A percentile compares a stretch with the other conserved stretches of the same genome.
These are phyloP conservation scores for Cryptosporidium ryanae DNA, from an alignment of 169 alveolate species.

Conservation along the genomic window DNA sequence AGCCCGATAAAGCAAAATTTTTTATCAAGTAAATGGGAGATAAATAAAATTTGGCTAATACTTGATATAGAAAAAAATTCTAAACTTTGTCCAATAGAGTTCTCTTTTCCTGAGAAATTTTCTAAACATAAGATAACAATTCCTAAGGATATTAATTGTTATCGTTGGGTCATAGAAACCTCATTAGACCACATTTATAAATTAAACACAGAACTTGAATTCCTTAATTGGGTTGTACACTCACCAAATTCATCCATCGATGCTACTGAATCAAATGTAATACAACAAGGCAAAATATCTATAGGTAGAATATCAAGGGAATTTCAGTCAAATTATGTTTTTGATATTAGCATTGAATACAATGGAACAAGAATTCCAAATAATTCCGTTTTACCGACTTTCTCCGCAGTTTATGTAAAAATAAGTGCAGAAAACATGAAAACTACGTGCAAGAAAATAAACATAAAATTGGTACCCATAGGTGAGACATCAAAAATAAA, in stretches of 20 bases:
- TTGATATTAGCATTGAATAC: slow-evolving; percentile 11
- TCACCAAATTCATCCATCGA: slow-evolving; percentile 18
- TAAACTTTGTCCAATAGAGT: slow-evolving; percentile 9
- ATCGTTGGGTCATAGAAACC: slow-evolving; percentile 63
- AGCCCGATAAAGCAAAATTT: background rate
- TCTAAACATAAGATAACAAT: background rate
- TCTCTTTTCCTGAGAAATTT: background rate
- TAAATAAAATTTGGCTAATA: slow-evolving; percentile 21
- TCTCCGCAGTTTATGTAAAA: slow-evolving; percentile 1
- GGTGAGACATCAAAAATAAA: slow-evolving; percentile 24
- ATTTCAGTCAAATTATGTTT: slow-evolving; percentile 30
- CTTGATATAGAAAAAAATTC: slow-evolving; percentile 52
- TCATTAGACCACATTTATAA: background rate
- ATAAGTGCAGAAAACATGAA: background rate
- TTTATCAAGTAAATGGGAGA: slow-evolving; percentile 31
- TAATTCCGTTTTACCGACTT: slow-evolving; percentile 13
- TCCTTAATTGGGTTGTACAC: slow-evolving; percentile 21
- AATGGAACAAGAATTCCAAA: slow-evolving; percentile 15
- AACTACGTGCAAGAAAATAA: background rate
- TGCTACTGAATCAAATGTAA: background rate
- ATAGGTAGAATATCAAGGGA: background rate
- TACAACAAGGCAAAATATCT: slow-evolving; percentile 11
- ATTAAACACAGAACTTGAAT: background rate
- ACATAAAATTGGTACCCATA: slow-evolving; percentile 19
- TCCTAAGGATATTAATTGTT: slow-evolving; percentile 13